Base-by-base conservation (phyloP, 2,329 filamentous ascomycete species). In the Tolypocladium ovalisporum region DNA sequence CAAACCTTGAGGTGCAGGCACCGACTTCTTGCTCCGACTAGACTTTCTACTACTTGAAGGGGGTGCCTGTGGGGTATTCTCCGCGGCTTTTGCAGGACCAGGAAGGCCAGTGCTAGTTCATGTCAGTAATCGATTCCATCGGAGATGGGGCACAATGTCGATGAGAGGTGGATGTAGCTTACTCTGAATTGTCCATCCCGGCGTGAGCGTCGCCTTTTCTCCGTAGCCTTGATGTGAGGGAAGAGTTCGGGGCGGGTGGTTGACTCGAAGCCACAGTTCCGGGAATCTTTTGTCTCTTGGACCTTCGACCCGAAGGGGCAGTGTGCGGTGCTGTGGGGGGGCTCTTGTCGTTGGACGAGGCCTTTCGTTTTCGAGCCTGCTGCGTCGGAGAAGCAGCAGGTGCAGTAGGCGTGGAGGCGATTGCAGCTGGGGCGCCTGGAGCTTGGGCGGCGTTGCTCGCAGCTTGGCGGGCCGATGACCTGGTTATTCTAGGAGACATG, bases 401-500 rank as follows among this genome's bases (percentile, higher is more conserved):
- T 12, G 54, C 34, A 35, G 10, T 55, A 6, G 56, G 49, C 60
- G 72, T 67, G 66, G 76, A 69, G 62, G 75, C 69, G 64, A 75
- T 27, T 52, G 54, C 35, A 57, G 66, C 65, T 61, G 72, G 62
- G 65, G 73, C 63, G 67, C 75, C 70, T 68, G 74, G 67, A 61
- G 69, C 66, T 67, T 76, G 75, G 65, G 75, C 76, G 75, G 77
- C 75, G 70, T 78, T 78, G 70, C 74, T 83, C 71, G 89, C 88
- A 78, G 89, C 89, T 83, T 90, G 86, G 80, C 91, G 91, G 79
- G 92, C 88, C 75, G 92, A 88, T 69, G 92, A 94, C 80, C 93
- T 90, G 81, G 93, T 97, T 69, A 94, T 86, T 89, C 92, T 97
- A 83, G 86, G 79, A 84, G 89, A 90, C 91, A 96, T 97, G 86